A percentile compares a stretch with the other conserved stretches of the same genome.
Evolutionary conservation across 2,329 filamentous ascomycete genomes (phyloP).

Genomic region (Daldinia eschscholtzii): DNA sequence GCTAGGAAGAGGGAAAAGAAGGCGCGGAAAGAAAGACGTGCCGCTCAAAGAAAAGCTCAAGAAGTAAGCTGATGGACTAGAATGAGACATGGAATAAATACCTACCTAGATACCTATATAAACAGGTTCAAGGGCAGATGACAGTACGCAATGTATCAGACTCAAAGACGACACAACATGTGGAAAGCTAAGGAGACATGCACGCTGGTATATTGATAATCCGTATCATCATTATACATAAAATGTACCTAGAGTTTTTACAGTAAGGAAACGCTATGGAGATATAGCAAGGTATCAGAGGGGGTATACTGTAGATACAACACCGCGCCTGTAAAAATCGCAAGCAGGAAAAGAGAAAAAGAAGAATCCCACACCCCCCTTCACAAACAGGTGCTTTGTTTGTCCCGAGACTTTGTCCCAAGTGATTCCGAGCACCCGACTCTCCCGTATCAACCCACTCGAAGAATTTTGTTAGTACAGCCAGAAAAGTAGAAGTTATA

Average conservation of each 20-base stretch:
- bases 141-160: neutral
- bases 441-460: constrained; percentile 25
- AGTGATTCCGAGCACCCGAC: constrained; percentile 1
- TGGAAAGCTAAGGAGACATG: neutral
- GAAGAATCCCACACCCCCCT: constrained; percentile 16
- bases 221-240: constrained; percentile 31
- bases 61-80: constrained; percentile 16
- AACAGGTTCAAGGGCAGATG: no score
- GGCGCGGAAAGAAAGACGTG: constrained; percentile 58
- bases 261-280: constrained; percentile 25
- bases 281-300: constrained; percentile 34
- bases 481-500: constrained; percentile 19
- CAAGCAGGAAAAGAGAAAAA: constrained; percentile 7
- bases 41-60: constrained; percentile 52
- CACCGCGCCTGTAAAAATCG: constrained; percentile 28
- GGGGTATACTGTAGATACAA: constrained; percentile 46
- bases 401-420: neutral
- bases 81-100: neutral
- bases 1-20: constrained; percentile 76
- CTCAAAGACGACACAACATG: neutral
- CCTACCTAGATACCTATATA: neutral
- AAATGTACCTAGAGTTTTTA: constrained; percentile 31
- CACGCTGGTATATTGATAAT: neutral
- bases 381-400: constrained; percentile 3
- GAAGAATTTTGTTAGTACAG: constrained; percentile 29